phyloP scores from a whole-genome alignment of 208 protist species.

The Crithidia sp. region DNA sequence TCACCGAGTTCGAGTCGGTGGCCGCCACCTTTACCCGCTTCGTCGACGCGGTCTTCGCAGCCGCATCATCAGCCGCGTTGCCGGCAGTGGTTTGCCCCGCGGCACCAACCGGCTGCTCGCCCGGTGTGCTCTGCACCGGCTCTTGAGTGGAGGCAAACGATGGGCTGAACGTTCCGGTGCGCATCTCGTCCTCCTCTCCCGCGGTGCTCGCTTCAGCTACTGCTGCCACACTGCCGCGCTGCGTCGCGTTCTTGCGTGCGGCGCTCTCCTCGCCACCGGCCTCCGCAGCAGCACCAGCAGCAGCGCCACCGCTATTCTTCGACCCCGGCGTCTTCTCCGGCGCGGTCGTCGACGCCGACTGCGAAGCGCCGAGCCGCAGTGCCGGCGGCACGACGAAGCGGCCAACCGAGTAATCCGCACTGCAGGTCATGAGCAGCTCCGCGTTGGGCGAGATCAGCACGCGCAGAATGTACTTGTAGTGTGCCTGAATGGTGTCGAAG shows the following conservation, averaged over 20 bases:
- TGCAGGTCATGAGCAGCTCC: conserved; percentile 77
- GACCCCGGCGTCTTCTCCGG: neutral
- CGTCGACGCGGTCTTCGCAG: neutral
- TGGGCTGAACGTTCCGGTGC: conserved; percentile 13
- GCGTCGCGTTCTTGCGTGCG: neutral
- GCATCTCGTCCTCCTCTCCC: conserved; percentile 9
- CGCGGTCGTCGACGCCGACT: neutral
- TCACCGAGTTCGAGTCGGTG: conserved; percentile 7
- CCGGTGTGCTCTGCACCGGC: neutral
- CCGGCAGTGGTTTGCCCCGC: neutral
- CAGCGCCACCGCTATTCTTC: neutral
- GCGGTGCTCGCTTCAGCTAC: neutral
- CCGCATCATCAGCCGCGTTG: neutral
- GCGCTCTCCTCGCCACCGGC: no score
- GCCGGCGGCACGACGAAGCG: conserved; percentile 63
- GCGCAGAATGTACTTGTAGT: conserved; percentile 91
- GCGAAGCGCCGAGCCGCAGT: conserved; percentile 23
- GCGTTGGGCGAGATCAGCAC: conserved; percentile 75
- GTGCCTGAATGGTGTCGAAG: conserved; percentile 80
- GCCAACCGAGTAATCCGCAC: conserved; percentile 86
- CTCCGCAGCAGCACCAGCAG: neutral
- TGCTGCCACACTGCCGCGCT: neutral
- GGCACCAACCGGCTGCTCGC: conserved; percentile 1
- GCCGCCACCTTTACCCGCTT: conserved; percentile 6
- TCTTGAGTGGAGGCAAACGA: conserved; percentile 33